Evolutionary conservation across 179 eudicot genomes (phyloP).

Genomic region (Pouteria campechiana): DNA sequence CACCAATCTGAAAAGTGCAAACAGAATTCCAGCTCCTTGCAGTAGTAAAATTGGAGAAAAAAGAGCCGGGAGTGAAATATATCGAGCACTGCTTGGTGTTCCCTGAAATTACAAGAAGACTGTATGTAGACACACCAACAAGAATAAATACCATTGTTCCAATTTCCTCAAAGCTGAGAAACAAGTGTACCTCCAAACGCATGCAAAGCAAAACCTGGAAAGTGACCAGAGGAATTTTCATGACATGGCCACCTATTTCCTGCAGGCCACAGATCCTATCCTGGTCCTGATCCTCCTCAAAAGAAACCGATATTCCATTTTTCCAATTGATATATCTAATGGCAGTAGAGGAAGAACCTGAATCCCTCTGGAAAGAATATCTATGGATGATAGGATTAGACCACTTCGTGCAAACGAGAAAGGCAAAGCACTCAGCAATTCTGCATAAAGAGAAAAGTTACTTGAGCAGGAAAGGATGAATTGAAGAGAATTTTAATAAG

Average conservation of each 20-base stretch:
- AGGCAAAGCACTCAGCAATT: conserved; percentile 93
- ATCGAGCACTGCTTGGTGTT: conserved; percentile 61
- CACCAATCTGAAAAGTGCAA: conserved; percentile 53
- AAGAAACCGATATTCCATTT: conserved; percentile 48
- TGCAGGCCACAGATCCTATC: conserved; percentile 57
- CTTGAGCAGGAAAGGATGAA: not conserved
- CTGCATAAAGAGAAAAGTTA: conserved; percentile 22
- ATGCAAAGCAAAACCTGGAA: conserved; percentile 88
- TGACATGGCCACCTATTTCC: conserved; percentile 86
- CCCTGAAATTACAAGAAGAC: conserved; percentile 58
- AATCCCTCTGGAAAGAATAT: conserved; percentile 31
- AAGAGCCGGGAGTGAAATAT: conserved; percentile 56
- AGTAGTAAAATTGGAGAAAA: conserved; percentile 76
- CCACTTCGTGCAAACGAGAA: conserved; percentile 98
- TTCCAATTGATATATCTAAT: conserved; percentile 67
- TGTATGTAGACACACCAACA: no score
- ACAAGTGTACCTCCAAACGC: conserved; percentile 63
- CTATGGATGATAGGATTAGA: conserved; percentile 80
- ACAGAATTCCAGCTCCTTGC: conserved; percentile 69
- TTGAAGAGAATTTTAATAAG: no score
- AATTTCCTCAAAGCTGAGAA: no score
- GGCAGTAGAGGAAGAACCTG: conserved; percentile 52
- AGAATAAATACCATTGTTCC: no score
- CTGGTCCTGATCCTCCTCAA: conserved; percentile 43
- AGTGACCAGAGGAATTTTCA: conserved; percentile 71